Base-by-base conservation (phyloP, 768 basidiomycete genomes). In the Mycena rebaudengoi region DNA sequence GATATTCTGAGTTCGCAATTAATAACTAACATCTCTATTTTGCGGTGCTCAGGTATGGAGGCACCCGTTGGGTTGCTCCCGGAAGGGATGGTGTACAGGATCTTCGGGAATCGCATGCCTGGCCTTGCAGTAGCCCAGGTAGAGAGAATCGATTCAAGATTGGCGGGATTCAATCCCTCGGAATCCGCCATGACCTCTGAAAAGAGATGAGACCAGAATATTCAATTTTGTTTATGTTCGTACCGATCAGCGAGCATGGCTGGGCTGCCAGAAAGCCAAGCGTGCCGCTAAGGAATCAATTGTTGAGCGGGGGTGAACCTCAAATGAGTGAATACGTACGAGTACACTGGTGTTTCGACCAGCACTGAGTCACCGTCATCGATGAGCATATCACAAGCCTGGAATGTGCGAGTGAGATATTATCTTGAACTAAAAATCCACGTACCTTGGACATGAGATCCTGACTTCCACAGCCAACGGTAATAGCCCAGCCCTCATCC, bases 1-100 rank as follows among this genome's bases (percentile, higher is more conserved):
- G n/a, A 26, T 1, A 64, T n/a, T n/a, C n/a, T n/a, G n/a, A n/a
- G n/a, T n/a, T n/a, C n/a, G n/a, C n/a, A n/a, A n/a, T n/a, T n/a
- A n/a, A n/a, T n/a, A n/a, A n/a, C 62, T 12, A 33, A 65, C 67
- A 68, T 57, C 25, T 58, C 63, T 18, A 68, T 50, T 54, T 68
- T 68, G 16, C 67, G 60, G 3, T 14, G 12, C 37, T 68, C 67
- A 0, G 67, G 63, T n/a, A 68, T 68, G 10, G 63, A 68, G 21
- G 76, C 77, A n/a, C 84, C 84, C 5, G 81, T 67, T 3, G 66
- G 66, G 23, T 67, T 67, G 49, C 62, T 64, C 33, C 80, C 35
- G 69, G 86, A 84, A 0, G 82, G 84, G 26, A 89, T 84, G 1
- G 84, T 90, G 76, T 92, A 92, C 21, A 92, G 76, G 0, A 85